Percentiles rank a stretch among this genome's conserved stretches.
Conservation (phyloP, 306 rosid genomes). For the Gillenia trifoliata region DNA sequence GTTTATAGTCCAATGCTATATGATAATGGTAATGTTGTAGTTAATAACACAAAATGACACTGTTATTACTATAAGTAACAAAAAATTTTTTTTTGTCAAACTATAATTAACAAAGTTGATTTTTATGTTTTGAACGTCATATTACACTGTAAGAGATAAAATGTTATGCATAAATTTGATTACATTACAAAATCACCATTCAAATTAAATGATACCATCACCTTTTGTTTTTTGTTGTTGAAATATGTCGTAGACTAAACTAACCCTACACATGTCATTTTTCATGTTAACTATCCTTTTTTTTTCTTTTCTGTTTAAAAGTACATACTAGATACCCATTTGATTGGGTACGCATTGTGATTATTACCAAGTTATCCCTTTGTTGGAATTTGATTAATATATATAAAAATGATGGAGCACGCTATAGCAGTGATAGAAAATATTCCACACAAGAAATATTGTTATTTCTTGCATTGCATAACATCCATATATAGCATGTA, state of each 20-base stretch:
- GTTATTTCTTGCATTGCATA: slow-evolving; percentile 28
- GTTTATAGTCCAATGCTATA: no score
- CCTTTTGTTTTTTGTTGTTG: no score
- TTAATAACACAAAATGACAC: not conserved
- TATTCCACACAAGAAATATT: slow-evolving; percentile 5
- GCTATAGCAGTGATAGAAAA: not conserved
- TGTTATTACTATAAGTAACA: not conserved
- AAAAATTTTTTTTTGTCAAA: no score
- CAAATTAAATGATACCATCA: not conserved
- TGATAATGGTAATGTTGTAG: not conserved
- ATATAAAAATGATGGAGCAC: slow-evolving; percentile 2
- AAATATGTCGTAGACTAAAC: no score
- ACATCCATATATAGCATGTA: slow-evolving; percentile 28
- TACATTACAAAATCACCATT: not conserved
- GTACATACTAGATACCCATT: not conserved
- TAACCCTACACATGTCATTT: not conserved
- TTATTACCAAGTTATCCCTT: not conserved
- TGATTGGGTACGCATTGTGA: not conserved
- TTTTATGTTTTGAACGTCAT: not conserved
- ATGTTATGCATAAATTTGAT: not conserved
- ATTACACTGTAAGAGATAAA: no score
- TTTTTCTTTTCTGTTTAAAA: not conserved
- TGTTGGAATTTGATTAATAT: slow-evolving; percentile 15
- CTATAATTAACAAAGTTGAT: no score
- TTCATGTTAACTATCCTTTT: not conserved